Percentiles rank a stretch among this genome's conserved stretches.
Evolutionary conservation across 192 early-diverging fungal genomes (phyloP).

Genomic region (Umbelopsis vinacea): DNA sequence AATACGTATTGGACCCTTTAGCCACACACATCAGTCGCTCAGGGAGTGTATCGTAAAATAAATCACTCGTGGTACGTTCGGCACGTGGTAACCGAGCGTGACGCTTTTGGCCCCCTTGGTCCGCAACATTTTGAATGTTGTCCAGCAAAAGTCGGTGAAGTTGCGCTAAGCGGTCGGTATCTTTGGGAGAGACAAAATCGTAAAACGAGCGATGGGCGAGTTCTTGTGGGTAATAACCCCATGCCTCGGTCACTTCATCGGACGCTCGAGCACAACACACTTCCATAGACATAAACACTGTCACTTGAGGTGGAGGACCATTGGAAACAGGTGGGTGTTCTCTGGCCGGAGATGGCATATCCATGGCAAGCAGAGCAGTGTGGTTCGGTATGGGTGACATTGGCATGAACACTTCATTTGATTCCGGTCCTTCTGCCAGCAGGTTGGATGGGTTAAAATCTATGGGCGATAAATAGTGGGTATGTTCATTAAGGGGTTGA

Average conservation of each 20-base stretch:
- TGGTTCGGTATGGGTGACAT: constrained; percentile 13
- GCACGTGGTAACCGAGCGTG: constrained; percentile 16
- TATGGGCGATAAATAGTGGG: constrained; percentile 16
- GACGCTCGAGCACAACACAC: constrained; percentile 57
- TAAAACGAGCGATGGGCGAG: constrained; percentile 56
- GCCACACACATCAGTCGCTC: constrained; percentile 43
- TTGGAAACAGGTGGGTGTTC: no score
- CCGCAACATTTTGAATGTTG: constrained; percentile 34
- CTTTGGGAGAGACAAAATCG: constrained; percentile 49
- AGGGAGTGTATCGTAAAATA: constrained; percentile 44
- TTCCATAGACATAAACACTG: constrained; percentile 56
- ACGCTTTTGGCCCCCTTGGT: constrained; percentile 21
- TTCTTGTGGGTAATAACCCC: constrained; percentile 62
- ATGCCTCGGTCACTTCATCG: constrained; percentile 49
- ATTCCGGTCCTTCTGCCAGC: constrained; percentile 12
- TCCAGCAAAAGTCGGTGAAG: constrained; percentile 47
- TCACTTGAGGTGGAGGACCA: constrained; percentile 8
- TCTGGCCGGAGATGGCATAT: no score
- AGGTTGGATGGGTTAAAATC: constrained; percentile 15
- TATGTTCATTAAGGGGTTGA: constrained; percentile 28
- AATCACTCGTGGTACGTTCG: constrained; percentile 34
- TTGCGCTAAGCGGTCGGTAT: constrained; percentile 42
- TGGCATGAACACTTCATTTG: neutral
- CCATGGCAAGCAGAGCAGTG: neutral
- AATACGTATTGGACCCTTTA: constrained; percentile 47